These are phyloP conservation scores for Aspergillus amoenus DNA, from an alignment of 2,329 filamentous ascomycete genomes.

Conservation along the genomic window DNA sequence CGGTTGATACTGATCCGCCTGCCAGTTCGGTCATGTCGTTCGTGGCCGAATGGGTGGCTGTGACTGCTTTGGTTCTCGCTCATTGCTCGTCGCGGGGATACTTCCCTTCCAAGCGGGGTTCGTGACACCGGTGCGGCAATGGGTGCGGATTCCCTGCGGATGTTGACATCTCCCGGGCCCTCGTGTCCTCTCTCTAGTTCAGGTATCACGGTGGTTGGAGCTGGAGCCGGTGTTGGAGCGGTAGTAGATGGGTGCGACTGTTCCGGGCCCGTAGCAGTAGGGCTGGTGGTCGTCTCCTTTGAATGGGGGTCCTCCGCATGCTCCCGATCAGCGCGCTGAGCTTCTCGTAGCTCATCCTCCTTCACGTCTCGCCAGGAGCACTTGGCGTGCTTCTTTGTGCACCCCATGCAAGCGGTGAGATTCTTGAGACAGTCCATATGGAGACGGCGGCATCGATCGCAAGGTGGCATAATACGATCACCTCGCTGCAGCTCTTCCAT, in stretches of 20 bases:
- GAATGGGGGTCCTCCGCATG: slow-evolving; percentile 15
- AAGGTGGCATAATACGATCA: slow-evolving; percentile 75
- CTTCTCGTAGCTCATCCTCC: slow-evolving; percentile 61
- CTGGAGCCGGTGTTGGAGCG: slow-evolving; percentile 10
- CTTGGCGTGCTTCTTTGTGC: slow-evolving; percentile 86
- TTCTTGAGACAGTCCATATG: slow-evolving; percentile 83
- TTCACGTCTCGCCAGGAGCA: slow-evolving; percentile 83
- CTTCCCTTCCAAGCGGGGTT: slow-evolving; percentile 23
- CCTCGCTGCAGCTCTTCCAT: slow-evolving; percentile 75
- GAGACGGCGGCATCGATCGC: slow-evolving; percentile 76
- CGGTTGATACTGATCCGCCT: slow-evolving; percentile 20
- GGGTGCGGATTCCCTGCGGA: slow-evolving; percentile 23
- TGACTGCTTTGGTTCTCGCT: slow-evolving; percentile 36
- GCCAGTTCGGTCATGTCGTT: slow-evolving; percentile 8
- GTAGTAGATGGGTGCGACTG: slow-evolving; percentile 9
- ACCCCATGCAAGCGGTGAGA: slow-evolving; percentile 80
- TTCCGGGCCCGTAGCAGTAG: slow-evolving; percentile 5
- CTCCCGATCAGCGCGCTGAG: slow-evolving; percentile 20
- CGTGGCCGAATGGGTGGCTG: neutral
- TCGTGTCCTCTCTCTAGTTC: slow-evolving; percentile 11
- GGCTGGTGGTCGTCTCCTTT: slow-evolving; percentile 14
- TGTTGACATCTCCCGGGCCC: slow-evolving; percentile 9
- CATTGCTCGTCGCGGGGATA: slow-evolving; percentile 36
- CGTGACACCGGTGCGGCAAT: slow-evolving; percentile 21
- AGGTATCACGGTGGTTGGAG: neutral